phyloP scores from a whole-genome alignment of 2,329 filamentous ascomycete genomes.

The Colletotrichum siamense region DNA sequence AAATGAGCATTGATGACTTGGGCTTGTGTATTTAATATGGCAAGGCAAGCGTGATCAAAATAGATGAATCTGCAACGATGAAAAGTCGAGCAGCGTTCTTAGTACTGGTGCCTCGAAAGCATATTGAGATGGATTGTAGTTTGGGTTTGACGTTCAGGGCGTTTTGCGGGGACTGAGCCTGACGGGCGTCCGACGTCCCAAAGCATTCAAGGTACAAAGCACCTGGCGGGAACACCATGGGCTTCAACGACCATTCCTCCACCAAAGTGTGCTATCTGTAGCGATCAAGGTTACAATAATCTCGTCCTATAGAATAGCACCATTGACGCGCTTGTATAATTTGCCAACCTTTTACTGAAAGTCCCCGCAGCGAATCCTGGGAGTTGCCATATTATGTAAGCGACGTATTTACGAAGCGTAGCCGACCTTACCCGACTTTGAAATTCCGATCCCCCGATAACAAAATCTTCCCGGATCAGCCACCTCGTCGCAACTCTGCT shows the following conservation, averaged over 20 bases:
- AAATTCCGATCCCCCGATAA: conserved; percentile 16
- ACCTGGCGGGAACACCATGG: too few species aligned
- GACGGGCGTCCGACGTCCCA: too few species aligned
- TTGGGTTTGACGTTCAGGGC: too few species aligned
- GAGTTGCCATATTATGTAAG: not conserved
- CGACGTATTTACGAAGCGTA: not conserved
- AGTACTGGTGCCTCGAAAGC: not conserved
- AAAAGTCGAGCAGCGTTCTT: not conserved
- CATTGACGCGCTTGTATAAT: not conserved
- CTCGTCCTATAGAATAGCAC: not conserved
- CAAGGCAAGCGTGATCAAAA: conserved; percentile 13
- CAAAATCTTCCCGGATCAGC: not conserved
- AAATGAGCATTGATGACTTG: not conserved
- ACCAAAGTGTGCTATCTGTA: not conserved
- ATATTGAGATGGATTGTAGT: not conserved
- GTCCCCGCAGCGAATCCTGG: not conserved
- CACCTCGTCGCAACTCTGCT: conserved; percentile 21
- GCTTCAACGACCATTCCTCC: not conserved
- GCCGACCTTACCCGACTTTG: not conserved
- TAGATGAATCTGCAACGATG: conserved; percentile 7
- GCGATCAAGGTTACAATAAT: not conserved
- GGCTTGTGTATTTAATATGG: conserved; percentile 8
- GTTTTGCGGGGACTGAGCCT: too few species aligned
- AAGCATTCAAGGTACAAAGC: too few species aligned
- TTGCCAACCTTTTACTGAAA: not conserved